Percentiles rank a stretch among this genome's conserved stretches.
Conservation (phyloP, 176 grass and related monocot species). For the Cenchrus purpureus region DNA sequence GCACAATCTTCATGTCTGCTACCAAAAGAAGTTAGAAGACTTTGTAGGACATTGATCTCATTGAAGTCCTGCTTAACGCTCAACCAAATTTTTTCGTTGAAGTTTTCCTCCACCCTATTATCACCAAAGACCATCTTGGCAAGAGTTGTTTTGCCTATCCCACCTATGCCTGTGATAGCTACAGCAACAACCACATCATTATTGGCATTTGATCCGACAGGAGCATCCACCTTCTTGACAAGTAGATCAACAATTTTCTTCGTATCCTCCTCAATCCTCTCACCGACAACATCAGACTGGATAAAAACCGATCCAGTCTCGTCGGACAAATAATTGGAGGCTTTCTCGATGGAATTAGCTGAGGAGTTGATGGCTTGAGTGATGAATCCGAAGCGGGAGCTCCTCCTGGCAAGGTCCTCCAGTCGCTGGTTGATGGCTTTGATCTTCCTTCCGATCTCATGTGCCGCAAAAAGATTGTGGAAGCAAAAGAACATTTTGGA, state of each 20-base stretch:
- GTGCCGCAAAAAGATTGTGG: neutral
- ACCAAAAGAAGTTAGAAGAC: neutral
- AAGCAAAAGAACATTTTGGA: neutral
- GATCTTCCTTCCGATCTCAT: constrained; percentile 30
- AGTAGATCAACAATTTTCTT: no score
- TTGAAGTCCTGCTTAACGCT: neutral
- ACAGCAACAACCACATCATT: neutral
- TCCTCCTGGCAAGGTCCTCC: neutral
- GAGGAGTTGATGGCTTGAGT: no score
- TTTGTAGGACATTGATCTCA: neutral
- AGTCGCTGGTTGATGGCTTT: constrained; percentile 25
- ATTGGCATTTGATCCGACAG: no score
- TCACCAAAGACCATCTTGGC: constrained; percentile 38
- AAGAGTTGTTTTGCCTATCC: constrained; percentile 53
- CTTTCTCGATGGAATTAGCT: no score
- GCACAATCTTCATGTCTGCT: neutral
- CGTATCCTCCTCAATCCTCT: no score
- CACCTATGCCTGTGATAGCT: constrained; percentile 30
- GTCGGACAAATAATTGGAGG: no score
- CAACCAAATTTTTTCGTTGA: constrained; percentile 9
- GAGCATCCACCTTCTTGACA: neutral
- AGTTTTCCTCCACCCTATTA: neutral
- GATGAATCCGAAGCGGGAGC: no score
- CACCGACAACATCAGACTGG: no score
- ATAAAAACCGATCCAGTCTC: no score